A percentile compares a stretch with the other conserved stretches of the same genome.
Conservation (phyloP, 1,139 yeast species). For the Candida glucosophila region DNA sequence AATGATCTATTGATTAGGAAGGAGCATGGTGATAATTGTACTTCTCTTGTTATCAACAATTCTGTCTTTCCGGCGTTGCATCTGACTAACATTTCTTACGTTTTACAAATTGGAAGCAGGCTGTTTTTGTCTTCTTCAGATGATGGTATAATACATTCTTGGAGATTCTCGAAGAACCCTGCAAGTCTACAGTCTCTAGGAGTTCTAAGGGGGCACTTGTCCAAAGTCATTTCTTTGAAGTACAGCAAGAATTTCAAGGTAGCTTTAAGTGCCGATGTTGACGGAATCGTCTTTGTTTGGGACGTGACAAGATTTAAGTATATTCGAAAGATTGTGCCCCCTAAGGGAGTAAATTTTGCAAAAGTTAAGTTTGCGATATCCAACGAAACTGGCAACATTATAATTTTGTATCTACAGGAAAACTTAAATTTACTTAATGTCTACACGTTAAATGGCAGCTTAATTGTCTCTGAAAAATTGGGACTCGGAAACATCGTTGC, state of each 20-base stretch:
- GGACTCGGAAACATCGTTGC: constrained; percentile 11
- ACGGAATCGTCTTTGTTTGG: constrained; percentile 50
- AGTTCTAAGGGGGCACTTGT: constrained; percentile 47
- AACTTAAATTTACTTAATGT: constrained; percentile 19
- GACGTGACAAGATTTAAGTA: constrained; percentile 44
- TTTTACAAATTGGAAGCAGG: constrained; percentile 29
- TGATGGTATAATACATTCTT: constrained; percentile 49
- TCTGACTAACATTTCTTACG: constrained; percentile 22
- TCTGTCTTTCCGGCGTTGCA: constrained; percentile 35
- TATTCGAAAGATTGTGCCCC: constrained; percentile 31
- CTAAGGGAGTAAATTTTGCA: constrained; percentile 5
- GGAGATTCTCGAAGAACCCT: constrained; percentile 35
- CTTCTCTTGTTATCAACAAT: constrained; percentile 35
- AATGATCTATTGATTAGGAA: constrained; percentile 34
- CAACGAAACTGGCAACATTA: constrained; percentile 47
- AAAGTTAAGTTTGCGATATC: constrained; percentile 37
- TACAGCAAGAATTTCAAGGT: constrained; percentile 44
- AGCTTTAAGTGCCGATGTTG: constrained; percentile 41
- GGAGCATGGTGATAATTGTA: constrained; percentile 13
- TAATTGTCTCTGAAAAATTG: constrained; percentile 16
- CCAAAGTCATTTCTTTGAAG: constrained; percentile 31
- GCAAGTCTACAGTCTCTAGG: constrained; percentile 32
- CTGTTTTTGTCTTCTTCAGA: constrained; percentile 43
- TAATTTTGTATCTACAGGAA: constrained; percentile 17
- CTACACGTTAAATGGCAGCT: constrained; percentile 49